These are phyloP conservation scores for Zygnema circumcarinatum DNA, from an alignment of 139 green algal genomes.

Conservation along the genomic window DNA sequence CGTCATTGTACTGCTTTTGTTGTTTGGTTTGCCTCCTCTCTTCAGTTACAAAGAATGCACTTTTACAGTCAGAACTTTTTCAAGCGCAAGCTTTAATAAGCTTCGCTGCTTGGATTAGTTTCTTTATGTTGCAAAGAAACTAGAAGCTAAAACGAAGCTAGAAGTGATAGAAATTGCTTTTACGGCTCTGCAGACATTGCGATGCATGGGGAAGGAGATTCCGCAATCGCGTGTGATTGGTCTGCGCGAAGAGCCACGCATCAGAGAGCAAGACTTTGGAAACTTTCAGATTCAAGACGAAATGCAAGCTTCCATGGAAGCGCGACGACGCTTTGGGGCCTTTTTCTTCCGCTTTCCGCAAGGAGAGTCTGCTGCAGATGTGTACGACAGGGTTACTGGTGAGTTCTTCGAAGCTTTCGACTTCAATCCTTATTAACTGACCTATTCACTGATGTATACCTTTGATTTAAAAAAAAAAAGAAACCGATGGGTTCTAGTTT, in stretches of 20 bases:
- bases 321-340: conserved; percentile 51
- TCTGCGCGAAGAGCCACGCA: conserved; percentile 57
- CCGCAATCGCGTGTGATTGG: conserved; percentile 34
- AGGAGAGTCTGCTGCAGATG: conserved; percentile 63
- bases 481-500: background rate
- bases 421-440: background rate
- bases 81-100: background rate
- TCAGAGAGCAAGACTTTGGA: conserved; percentile 68
- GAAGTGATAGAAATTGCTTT: background rate
- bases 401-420: background rate
- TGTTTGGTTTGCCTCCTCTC: no score
- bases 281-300: conserved; percentile 33
- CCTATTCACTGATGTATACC: background rate
- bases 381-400: conserved; percentile 66
- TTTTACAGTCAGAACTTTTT: no score
- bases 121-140: background rate
- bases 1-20: no score
- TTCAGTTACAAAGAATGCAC: no score
- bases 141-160: background rate
- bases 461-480: background rate
- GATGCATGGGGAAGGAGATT: conserved; percentile 42
- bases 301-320: conserved; percentile 19
- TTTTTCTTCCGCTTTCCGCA: conserved; percentile 69
- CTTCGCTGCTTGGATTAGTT: background rate
- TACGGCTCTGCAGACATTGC: conserved; percentile 41